A percentile compares a stretch with the other conserved stretches of the same genome.
Conservation (phyloP, 1,139 yeast genomes). For the Yamadazyma atmosphaerica region DNA sequence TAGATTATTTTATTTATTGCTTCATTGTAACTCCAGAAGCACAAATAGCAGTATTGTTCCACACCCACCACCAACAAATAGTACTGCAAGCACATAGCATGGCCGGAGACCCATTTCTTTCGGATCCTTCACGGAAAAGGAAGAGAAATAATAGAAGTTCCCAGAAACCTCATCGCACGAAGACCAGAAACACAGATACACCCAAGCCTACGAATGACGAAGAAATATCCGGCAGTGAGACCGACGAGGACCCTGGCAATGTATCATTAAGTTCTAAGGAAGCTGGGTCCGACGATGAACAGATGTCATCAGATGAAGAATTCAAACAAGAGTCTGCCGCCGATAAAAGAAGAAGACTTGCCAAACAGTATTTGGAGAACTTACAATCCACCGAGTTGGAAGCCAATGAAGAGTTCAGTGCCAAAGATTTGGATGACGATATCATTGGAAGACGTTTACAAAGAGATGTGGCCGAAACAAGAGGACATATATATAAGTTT, state of each 20-base stretch:
- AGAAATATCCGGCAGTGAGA: constrained; percentile 40
- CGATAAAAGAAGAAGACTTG: constrained; percentile 90
- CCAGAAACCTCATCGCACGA: constrained; percentile 11
- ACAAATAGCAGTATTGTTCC: no score
- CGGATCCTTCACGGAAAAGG: constrained; percentile 58
- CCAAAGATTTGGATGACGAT: constrained; percentile 89
- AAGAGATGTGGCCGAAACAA: constrained; percentile 85
- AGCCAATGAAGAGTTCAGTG: constrained; percentile 70
- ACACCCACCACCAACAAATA: no score
- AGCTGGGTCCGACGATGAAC: constrained; percentile 24
- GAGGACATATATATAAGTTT: constrained; percentile 77
- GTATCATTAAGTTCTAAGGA: constrained; percentile 14
- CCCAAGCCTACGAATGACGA: constrained; percentile 27
- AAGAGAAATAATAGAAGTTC: constrained; percentile 34
- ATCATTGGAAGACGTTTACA: constrained; percentile 77
- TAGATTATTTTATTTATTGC: no score
- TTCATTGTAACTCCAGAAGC: no score
- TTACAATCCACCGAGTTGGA: constrained; percentile 51
- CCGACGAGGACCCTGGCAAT: constrained; percentile 33
- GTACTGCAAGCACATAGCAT: constrained; percentile 4
- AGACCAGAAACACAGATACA: neutral
- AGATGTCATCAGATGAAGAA: constrained; percentile 64
- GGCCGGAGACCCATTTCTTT: constrained; percentile 56
- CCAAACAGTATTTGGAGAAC: constrained; percentile 87
- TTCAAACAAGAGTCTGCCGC: constrained; percentile 79